Conservation (phyloP, 2,329 filamentous ascomycete species). For the Clonostachys byssicola region DNA sequence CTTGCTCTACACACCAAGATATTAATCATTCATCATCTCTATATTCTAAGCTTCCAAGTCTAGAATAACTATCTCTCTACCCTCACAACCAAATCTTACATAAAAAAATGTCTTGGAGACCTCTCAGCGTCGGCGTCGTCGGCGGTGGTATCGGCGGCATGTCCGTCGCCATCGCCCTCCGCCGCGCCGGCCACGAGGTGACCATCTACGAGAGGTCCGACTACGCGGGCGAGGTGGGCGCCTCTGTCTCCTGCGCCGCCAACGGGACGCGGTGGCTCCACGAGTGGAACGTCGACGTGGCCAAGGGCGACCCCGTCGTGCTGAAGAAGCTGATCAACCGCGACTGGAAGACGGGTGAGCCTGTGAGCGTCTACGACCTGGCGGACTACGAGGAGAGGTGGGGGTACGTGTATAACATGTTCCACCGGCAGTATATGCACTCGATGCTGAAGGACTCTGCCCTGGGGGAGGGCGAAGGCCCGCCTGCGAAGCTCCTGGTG, state of each 20-base stretch:
- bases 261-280: conserved; percentile 68
- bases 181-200: conserved; percentile 39
- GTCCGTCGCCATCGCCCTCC: conserved; percentile 38
- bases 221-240: conserved; percentile 64
- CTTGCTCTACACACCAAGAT: too few species aligned
- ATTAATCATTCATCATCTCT: too few species aligned
- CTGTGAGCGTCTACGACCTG: conserved; percentile 59
- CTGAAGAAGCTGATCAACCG: conserved; percentile 63
- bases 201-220: conserved; percentile 65
- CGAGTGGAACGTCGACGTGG: conserved; percentile 63
- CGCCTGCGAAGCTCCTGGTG: conserved; percentile 46
- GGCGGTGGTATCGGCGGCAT: conserved; percentile 45
- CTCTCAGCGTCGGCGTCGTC: conserved; percentile 36
- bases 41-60: too few species aligned
- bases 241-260: conserved; percentile 63
- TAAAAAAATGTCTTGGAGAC: conserved; percentile 29
- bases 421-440: conserved; percentile 67
- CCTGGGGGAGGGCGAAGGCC: conserved; percentile 45
- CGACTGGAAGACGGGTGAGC: conserved; percentile 67
- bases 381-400: conserved; percentile 61
- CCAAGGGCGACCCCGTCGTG: conserved; percentile 61
- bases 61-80: too few species aligned
- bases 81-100: not conserved
- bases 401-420: conserved; percentile 66
- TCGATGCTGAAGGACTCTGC: conserved; percentile 60